Base-by-base conservation (phyloP, 305 asterid species). In the Coffea humblotiana region DNA sequence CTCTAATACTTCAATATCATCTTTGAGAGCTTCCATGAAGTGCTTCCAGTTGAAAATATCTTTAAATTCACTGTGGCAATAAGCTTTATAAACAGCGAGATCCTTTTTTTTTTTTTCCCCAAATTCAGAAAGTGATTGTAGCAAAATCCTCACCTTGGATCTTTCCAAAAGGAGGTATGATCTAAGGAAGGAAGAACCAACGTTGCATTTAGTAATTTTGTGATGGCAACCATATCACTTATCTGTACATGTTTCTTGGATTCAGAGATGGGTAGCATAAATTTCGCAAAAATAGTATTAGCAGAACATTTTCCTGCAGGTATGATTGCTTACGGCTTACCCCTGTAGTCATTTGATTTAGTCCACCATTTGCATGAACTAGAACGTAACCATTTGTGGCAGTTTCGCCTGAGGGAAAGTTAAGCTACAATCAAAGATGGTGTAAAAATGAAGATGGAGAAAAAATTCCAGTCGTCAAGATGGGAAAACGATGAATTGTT, bases 271-370 rank as follows among this genome's bases (percentile, higher is more conserved):
- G 32, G 1, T 19, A n/a, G 37, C 51, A 45, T 13, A 66, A 15
- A 66, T 23, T 65, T 25, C 71, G 7, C 74, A 51, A 66, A 45
- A 65, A 56, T 19, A 84, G 74, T 74, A 85, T 52, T 23, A 67
- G 45, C 60, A 47, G 0, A 40, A 45, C 16, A 54, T 73, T 72
- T 60, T 68, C 16, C 25, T 3, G 6, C 73, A 25, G 8, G 35
- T 29, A 35, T 16, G 27, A 9, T 76, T 70, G 5, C 43, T 40
- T 40, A 40, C 43, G 43, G 66, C 87, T 84, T 76, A 95, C 99
- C 70, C 99, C 99, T 7, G 97, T 92, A 87, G 93, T 89, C 99
- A 95, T 95, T 82, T 95, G 99, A 84, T 93, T 93, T 86, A 95
- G 58, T 77, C 99, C 99, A 16, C 99, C 99, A 72, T 95, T 95